Evolutionary conservation across 2,329 filamentous ascomycete species (phyloP), one percentile per base, ranked within the genome.

Genomic region (Alternaria arborescens): DNA sequence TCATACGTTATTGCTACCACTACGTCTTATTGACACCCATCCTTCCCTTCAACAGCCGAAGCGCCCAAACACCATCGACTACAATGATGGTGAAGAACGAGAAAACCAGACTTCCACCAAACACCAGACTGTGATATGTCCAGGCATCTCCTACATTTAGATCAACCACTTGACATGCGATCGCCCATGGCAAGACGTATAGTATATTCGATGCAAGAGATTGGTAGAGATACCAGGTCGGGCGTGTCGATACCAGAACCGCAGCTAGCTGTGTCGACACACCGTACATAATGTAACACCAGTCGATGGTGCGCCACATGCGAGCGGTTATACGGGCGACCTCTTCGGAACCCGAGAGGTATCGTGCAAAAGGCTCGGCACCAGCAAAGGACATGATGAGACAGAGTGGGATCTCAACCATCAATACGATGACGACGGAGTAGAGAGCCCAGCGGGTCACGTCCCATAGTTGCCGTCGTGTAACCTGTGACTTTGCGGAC

Each of bases 181-280:
- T 86, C 0, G 89, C 89, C 89, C 89, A 92, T 0, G 89, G 89
- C 3, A 93, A 76, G 0, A 92, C 88, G 71, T 89, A 92, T 0
- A 89, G 73, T 0, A 92, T 48, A 67, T 92, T 92, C 7, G 88
- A 90, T 0, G 80, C 83, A 1, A 92, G 77, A 4, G 87, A 88
- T 72, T 92, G 89, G 59, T 85, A 87, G 0, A 92, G 80, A 71
- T 91, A 92, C 89, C 88, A 92, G 2, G 79, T 79, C 0, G 89
- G 89, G 0, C 83, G 78, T 0, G 89, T 91, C 0, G 89, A 87
- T 0, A 91, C 81, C 0, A 93, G 75, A 0, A 92, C 80, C 0
- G 87, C 84, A 0, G 88, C 87, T 0, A 92, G 78, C 68, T 91
- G 88, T 1, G 86, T 90, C 1, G 86, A 87, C 18, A 87, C 74